Conservation (phyloP, 257 asterid species). For the Ilex aquifolium region DNA sequence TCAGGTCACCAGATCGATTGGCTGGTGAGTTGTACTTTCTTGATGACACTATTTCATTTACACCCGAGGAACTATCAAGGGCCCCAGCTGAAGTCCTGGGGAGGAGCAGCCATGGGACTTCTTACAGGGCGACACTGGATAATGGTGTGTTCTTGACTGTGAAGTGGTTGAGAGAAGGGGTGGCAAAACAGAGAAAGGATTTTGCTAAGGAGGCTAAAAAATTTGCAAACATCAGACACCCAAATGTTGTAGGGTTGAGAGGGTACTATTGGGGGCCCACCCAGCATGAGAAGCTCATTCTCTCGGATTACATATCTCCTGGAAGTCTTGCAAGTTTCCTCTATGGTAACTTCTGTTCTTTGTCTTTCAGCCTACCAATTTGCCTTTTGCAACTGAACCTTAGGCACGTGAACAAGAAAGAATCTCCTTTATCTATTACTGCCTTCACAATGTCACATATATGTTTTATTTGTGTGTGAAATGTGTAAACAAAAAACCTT, state of each 20-base stretch:
- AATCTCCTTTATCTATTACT: too few species aligned
- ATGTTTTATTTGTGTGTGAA: too few species aligned
- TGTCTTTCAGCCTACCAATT: background rate
- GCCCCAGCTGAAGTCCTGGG: slow-evolving; percentile 99
- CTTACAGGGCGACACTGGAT: slow-evolving; percentile 77
- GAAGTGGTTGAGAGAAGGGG: slow-evolving; percentile 98
- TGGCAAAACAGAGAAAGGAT: slow-evolving; percentile 92
- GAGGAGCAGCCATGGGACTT: slow-evolving; percentile 96
- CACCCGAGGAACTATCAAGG: slow-evolving; percentile 81
- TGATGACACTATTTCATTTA: slow-evolving; percentile 78
- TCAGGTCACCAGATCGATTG: slow-evolving; percentile 74
- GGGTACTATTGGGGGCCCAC: slow-evolving; percentile 99
- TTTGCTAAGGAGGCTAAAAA: slow-evolving; percentile 97
- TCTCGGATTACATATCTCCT: slow-evolving; percentile 89
- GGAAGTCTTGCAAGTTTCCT: slow-evolving; percentile 89
- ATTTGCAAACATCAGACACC: slow-evolving; percentile 85
- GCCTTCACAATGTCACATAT: too few species aligned
- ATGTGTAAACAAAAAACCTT: too few species aligned
- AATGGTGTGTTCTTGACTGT: slow-evolving; percentile 85
- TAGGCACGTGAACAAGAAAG: too few species aligned
- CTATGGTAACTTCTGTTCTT: slow-evolving; percentile 49
- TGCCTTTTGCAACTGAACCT: too few species aligned
- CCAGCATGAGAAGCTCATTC: slow-evolving; percentile 95
- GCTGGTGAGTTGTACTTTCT: slow-evolving; percentile 92
- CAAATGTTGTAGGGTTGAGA: slow-evolving; percentile 93